phyloP scores from a whole-genome alignment of 2,329 filamentous ascomycete genomes.

The Claviceps humidiphila region DNA sequence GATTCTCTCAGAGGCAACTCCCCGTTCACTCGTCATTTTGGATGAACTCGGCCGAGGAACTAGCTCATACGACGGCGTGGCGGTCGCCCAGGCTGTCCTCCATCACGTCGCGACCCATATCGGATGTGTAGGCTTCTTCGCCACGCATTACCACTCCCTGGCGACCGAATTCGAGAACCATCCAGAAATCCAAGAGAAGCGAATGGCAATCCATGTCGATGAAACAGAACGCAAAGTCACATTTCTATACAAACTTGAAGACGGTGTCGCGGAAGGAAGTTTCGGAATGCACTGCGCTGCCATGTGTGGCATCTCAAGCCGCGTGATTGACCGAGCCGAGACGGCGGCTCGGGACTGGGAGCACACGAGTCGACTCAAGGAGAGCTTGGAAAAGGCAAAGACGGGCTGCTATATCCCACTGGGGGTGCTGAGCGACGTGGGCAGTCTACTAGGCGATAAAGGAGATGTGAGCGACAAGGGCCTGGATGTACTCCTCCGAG shows the following conservation, averaged over 20 bases:
- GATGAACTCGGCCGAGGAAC: constrained; percentile 94
- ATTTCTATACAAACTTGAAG: constrained; percentile 87
- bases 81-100: constrained; percentile 91
- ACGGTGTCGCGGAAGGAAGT: constrained; percentile 86
- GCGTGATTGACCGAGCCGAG: constrained; percentile 77
- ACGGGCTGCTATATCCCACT: constrained; percentile 71
- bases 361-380: constrained; percentile 80
- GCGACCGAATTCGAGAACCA: constrained; percentile 83
- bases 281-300: constrained; percentile 98
- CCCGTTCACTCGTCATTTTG: constrained; percentile 87
- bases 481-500: constrained; percentile 45
- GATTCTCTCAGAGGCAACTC: constrained; percentile 86
- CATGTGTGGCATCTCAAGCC: constrained; percentile 86
- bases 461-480: constrained; percentile 36
- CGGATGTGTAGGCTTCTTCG: constrained; percentile 90
- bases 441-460: constrained; percentile 55
- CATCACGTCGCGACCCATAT: constrained; percentile 91
- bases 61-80: constrained; percentile 89
- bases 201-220: constrained; percentile 94
- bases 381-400: constrained; percentile 71
- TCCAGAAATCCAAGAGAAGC: constrained; percentile 70
- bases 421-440: constrained; percentile 77
- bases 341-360: constrained; percentile 86
- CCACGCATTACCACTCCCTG: constrained; percentile 91
- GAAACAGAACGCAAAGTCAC: constrained; percentile 76